These are phyloP conservation scores for Talaromyces sp. DNA, from an alignment of 2,329 filamentous ascomycete species.

Conservation along the genomic window DNA sequence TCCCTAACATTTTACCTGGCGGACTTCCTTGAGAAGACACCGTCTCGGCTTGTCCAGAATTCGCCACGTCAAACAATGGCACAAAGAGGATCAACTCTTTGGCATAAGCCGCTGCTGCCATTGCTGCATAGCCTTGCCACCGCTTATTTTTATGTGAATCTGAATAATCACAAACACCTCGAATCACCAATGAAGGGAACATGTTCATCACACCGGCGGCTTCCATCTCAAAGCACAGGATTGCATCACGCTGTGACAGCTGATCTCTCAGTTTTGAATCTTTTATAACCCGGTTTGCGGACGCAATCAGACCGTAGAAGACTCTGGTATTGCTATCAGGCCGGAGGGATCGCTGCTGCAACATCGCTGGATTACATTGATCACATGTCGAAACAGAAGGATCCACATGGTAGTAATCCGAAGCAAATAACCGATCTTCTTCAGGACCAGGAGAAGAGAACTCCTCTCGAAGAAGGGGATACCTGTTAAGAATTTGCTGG, in stretches of 20 bases:
- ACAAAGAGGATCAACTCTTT: not conserved
- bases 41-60: not conserved
- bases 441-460: not conserved
- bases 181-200: constrained; percentile 42
- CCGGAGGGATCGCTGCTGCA: not conserved
- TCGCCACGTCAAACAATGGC: not conserved
- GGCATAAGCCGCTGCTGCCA: not conserved
- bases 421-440: not conserved
- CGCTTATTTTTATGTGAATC: constrained; percentile 42
- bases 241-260: not conserved
- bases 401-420: not conserved
- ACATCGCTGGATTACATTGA: not conserved
- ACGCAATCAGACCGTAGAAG: not conserved
- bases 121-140: constrained; percentile 28
- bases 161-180: constrained; percentile 44
- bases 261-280: not conserved
- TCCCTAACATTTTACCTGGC: not conserved
- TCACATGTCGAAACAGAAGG: not conserved
- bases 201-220: constrained; percentile 18
- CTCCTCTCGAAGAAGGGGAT: not conserved
- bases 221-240: constrained; percentile 7
- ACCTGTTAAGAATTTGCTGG: not conserved
- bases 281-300: not conserved
- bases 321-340: not conserved
- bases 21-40: not conserved